Conservation (phyloP, 257 asterid species). For the Scutellaria minor region DNA sequence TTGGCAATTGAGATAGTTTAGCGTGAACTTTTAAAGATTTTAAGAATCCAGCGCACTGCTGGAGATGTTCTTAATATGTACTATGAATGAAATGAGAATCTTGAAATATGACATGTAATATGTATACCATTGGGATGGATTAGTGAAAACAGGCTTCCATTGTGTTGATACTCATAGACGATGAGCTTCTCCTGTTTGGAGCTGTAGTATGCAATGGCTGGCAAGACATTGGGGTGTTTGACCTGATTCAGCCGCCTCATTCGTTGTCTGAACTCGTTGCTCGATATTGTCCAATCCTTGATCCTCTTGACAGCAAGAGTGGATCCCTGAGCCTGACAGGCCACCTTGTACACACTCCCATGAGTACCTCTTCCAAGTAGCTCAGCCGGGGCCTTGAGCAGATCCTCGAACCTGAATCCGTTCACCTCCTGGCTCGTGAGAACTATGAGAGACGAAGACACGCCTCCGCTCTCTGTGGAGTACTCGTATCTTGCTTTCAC, state of each 20-base stretch:
- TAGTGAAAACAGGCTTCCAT: slow-evolving; percentile 66
- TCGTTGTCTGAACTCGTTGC: slow-evolving; percentile 60
- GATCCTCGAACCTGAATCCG: slow-evolving; percentile 65
- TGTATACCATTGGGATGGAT: slow-evolving; percentile 42
- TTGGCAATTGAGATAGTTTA: too few relatives aligned
- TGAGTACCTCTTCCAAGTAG: slow-evolving; percentile 75
- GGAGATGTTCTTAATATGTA: too few relatives aligned
- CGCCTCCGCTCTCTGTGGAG: slow-evolving; percentile 48
- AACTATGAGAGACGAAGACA: slow-evolving; percentile 54
- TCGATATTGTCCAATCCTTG: slow-evolving; percentile 63
- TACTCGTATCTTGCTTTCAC: slow-evolving; percentile 36
- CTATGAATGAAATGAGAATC: too few relatives aligned
- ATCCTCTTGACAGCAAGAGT: slow-evolving; percentile 73
- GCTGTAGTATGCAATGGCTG: slow-evolving; percentile 66
- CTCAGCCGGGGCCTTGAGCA: slow-evolving; percentile 88
- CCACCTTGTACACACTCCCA: slow-evolving; percentile 75
- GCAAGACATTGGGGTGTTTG: slow-evolving; percentile 66
- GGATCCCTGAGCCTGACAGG: slow-evolving; percentile 49
- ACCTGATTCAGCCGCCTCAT: slow-evolving; percentile 62
- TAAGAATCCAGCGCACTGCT: too few relatives aligned
- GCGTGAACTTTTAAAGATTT: too few relatives aligned
- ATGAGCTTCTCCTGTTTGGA: slow-evolving; percentile 77
- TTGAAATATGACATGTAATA: too few relatives aligned
- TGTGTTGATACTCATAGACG: slow-evolving; percentile 71
- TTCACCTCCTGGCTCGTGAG: slow-evolving; percentile 57